Evolutionary conservation across 768 basidiomycete species (phyloP), one percentile per base, ranked within the genome.

Genomic region (Vararia minispora): DNA sequence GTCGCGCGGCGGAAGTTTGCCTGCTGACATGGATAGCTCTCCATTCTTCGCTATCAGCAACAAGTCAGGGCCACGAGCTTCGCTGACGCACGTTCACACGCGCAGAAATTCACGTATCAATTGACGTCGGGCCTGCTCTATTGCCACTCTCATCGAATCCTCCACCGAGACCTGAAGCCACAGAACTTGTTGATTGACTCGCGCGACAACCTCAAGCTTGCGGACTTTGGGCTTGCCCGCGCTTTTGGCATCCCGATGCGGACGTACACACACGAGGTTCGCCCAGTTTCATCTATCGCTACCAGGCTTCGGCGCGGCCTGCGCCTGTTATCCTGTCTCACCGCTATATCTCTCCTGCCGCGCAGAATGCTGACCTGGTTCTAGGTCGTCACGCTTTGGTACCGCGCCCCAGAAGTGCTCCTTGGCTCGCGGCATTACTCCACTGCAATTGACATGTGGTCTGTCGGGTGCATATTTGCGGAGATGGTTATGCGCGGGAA

Each of bases 401-500:
- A 99, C 57, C 88, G 95, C 34, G 89, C 94, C 4, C 95, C 95
- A 3, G 95, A 99, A 58, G 94, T 99, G 35, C 68, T 99, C 14
- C 79, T 99, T 2, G 94, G 94, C 22, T 84, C 88, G 4, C 79
- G 92, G 29, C 91, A 98, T 58, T 99, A 99, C 62, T 82, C 89
- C 12, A 99, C 95, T 2, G 88, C 90, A 3, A 86, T 99, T 52
- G 95, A 99, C 63, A 95, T 98, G 89, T 99, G 95, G 95, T 92
- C 89, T n/a, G 94, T 99, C 16, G 95, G 85, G 0, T 97, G 92
- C 55, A 98, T 99, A 57, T 89, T 95, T 54, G 94, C 94, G 6
- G 95, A 99, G 64, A 97, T 98, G 94, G 82, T 89, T 38, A 87
- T 92, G 83, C 72, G 76, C 43, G 85, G 85, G 48, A 60, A 79